phyloP scores from a whole-genome alignment of 306 rosid species.

The Dicorynia guianensis region DNA sequence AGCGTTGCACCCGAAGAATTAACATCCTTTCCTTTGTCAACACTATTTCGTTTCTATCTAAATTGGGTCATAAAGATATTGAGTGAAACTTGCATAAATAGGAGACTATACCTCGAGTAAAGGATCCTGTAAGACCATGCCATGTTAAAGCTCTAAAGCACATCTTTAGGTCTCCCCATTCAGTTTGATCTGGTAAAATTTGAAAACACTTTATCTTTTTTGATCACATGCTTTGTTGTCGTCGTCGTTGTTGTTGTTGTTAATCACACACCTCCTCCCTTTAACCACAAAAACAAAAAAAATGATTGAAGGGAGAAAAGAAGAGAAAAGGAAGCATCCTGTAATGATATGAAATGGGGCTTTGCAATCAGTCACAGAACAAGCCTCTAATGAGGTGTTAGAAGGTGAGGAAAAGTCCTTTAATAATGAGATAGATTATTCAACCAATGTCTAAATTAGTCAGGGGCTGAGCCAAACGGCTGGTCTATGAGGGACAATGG shows the following conservation, averaged over 20 bases:
- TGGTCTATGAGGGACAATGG: constrained; percentile 41
- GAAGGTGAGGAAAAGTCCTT: constrained; percentile 46
- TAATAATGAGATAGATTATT: constrained; percentile 45
- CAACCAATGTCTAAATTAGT: constrained; percentile 31
- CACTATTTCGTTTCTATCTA: too few relatives aligned
- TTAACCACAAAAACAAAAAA: constrained; percentile 6
- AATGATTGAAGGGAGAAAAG: constrained; percentile 30
- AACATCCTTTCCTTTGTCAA: background rate
- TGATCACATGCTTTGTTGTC: constrained; percentile 37
- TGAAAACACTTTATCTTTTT: constrained; percentile 26
- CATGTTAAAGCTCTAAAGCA: constrained; percentile 42
- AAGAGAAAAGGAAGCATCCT: constrained; percentile 39
- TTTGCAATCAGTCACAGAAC: constrained; percentile 35
- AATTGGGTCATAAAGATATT: too few relatives aligned
- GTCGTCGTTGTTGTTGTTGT: constrained; percentile 30
- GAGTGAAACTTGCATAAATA: too few relatives aligned
- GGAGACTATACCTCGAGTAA: too few relatives aligned
- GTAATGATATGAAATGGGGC: constrained; percentile 46
- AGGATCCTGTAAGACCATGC: background rate
- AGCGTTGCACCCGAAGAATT: constrained; percentile 12
- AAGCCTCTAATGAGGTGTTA: constrained; percentile 45
- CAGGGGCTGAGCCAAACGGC: background rate
- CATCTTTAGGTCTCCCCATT: background rate
- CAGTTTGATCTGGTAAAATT: constrained; percentile 36
- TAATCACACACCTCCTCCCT: constrained; percentile 31